Conservation (phyloP, 2,329 filamentous ascomycete species). For the Cryphonectria japonica region DNA sequence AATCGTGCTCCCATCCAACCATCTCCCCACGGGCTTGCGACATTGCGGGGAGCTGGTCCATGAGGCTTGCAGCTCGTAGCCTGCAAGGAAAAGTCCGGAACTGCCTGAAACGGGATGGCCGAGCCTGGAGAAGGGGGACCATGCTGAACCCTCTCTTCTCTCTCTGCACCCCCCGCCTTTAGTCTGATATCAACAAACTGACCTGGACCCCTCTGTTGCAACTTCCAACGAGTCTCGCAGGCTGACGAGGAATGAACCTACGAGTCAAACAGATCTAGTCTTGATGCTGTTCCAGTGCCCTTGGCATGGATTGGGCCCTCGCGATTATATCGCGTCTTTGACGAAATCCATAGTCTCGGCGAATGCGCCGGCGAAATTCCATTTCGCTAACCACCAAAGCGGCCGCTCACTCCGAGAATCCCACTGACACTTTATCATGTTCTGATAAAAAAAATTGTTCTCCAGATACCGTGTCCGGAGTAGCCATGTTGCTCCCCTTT, state of each 20-base stretch:
- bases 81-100: slow-evolving; percentile 3
- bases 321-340: not conserved
- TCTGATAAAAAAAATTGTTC: not conserved
- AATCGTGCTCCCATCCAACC: not conserved
- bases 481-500: not conserved
- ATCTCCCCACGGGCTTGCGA: slow-evolving; percentile 26
- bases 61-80: slow-evolving; percentile 23
- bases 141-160: not conserved
- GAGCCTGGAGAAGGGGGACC: not conserved
- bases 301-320: not conserved
- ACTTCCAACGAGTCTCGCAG: not conserved
- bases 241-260: not conserved
- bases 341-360: slow-evolving; percentile 10
- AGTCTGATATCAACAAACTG: not conserved
- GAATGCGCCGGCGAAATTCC: slow-evolving; percentile 16
- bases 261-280: not conserved
- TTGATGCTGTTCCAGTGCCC: not conserved
- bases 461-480: not conserved
- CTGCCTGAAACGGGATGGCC: slow-evolving; percentile 21
- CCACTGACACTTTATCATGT: not conserved
- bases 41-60: slow-evolving; percentile 25
- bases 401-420: not conserved
- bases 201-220: not conserved
- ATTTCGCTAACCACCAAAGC: not conserved
- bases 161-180: not conserved